Evolutionary conservation across 1,284 basidiomycete genomes (phyloP), one percentile per base, ranked within the genome.

Genomic region (Tylopilus sp.): DNA sequence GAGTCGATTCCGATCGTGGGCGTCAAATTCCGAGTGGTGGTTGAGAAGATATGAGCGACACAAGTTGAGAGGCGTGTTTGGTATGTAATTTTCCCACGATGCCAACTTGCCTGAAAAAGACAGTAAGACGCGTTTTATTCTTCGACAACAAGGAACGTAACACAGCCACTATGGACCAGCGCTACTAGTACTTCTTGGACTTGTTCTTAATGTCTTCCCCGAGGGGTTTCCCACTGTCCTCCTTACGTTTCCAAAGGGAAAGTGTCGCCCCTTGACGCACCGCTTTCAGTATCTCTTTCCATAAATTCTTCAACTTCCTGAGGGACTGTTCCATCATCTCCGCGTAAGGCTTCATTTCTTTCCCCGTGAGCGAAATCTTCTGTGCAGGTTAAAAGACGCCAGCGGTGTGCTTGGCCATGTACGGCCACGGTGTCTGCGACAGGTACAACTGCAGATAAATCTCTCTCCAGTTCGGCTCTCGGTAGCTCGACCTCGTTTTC

Each of bases 391-490:
- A 53, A 63, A 83, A 84, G 4, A 12, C 58, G 10, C 81, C 83
- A 3, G 62, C 36, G 7, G 56, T 63, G 63, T 84, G 83, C 53
- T 69, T 70, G 2, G 80, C 84, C 61, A 83, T 60, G 57, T 80
- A 79, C 33, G 82, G 67, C 64, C 72, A 74, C 6, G 74, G 69
- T 5, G 81, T 84, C 66, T 84, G 81, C 10, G 82, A 81, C 26
- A 85, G 69, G 64, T 74, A 82, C 29, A 84, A 58, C 67, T 85
- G 83, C 1, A 81, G 77, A 69, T 82, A 83, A 7, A 74, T 68
- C 4, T 81, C 77, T n/a, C 53, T 67, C 84, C 84, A 84, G 49
- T 82, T 73, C 19, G 74, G 66, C 15, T 74, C 67, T 13, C 70
- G 67, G 38, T 60, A 53, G 3, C 36, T 52, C 2, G 80, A 74